A percentile compares a stretch with the other conserved stretches of the same genome.
phyloP scores from a whole-genome alignment of 1,284 basidiomycete species.

The Ustilago hordei region DNA sequence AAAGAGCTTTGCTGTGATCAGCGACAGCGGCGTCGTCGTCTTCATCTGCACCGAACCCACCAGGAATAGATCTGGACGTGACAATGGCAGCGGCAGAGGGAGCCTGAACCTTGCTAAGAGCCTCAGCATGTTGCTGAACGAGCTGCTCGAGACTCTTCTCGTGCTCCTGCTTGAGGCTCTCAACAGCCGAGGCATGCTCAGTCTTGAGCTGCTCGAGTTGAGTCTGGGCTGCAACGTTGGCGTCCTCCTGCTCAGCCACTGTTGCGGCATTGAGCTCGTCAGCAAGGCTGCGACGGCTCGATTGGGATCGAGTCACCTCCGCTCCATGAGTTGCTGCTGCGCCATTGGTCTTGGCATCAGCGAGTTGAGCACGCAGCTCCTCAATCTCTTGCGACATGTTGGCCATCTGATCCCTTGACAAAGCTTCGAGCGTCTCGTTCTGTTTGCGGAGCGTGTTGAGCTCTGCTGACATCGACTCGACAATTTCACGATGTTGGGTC shows the following conservation, averaged over 20 bases:
- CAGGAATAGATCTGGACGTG: conserved; percentile 14
- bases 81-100: not conserved
- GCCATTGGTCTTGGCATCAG: conserved; percentile 12
- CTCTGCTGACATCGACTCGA: conserved; percentile 78
- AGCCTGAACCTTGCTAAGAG: conserved; percentile 24
- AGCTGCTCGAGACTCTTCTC: conserved; percentile 20
- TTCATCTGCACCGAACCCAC: conserved; percentile 12
- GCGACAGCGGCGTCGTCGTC: conserved; percentile 7
- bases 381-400: conserved; percentile 84
- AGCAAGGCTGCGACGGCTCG: conserved; percentile 75
- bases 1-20: conserved; percentile 19
- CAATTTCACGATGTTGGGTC: conserved; percentile 81
- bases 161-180: conserved; percentile 38
- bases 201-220: conserved; percentile 30
- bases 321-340: not conserved
- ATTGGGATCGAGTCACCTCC: not conserved
- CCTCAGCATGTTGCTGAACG: conserved; percentile 39
- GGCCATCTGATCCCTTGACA: conserved; percentile 83
- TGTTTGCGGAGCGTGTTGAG: conserved; percentile 79
- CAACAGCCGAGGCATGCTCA: conserved; percentile 27
- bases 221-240: not conserved
- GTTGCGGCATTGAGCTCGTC: conserved; percentile 78
- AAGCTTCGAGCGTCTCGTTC: conserved; percentile 80
- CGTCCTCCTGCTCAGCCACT: conserved; percentile 30
- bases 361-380: conserved; percentile 77